A percentile compares a stretch with the other conserved stretches of the same genome.
These are phyloP conservation scores for Hypoxylon crocopeplum DNA, from an alignment of 495 filamentous ascomycete genomes.

Conservation along the genomic window DNA sequence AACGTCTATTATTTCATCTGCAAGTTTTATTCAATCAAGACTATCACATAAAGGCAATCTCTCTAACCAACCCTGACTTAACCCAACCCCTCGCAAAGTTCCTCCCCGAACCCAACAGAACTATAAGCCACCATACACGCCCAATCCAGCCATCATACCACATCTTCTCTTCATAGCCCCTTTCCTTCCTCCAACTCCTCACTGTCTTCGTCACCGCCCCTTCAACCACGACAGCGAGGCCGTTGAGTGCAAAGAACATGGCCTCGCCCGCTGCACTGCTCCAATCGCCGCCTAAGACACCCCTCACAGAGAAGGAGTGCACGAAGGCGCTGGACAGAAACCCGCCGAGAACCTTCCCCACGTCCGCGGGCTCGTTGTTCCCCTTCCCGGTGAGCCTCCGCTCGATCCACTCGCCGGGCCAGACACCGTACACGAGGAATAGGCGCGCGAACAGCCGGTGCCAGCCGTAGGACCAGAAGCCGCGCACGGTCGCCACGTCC, in stretches of 20 bases:
- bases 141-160: slow-evolving; percentile 30
- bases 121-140: slow-evolving; percentile 19
- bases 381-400: slow-evolving; percentile 16
- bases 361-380: slow-evolving; percentile 15
- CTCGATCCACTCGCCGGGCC: slow-evolving; percentile 32
- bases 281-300: slow-evolving; percentile 25
- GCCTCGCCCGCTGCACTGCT: slow-evolving; percentile 22
- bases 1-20: too few species aligned
- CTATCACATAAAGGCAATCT: slow-evolving; percentile 15
- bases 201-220: slow-evolving; percentile 12
- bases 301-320: slow-evolving; percentile 25
- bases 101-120: slow-evolving; percentile 22
- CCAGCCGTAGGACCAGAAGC: slow-evolving; percentile 33
- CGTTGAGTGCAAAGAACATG: slow-evolving; percentile 30
- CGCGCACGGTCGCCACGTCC: slow-evolving; percentile 16
- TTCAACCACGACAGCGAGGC: slow-evolving; percentile 25
- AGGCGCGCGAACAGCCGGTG: slow-evolving; percentile 28
- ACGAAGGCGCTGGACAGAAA: slow-evolving; percentile 30
- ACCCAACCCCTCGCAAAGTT: slow-evolving; percentile 34
- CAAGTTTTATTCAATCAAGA: not conserved
- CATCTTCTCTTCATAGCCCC: slow-evolving; percentile 2
- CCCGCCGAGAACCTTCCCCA: slow-evolving; percentile 24
- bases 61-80: slow-evolving; percentile 23
- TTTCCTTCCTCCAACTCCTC: slow-evolving; percentile 9
- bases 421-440: slow-evolving; percentile 33